These are phyloP conservation scores for Malassezia yamatoensis DNA, from an alignment of 1,284 basidiomycete genomes.

Conservation along the genomic window DNA sequence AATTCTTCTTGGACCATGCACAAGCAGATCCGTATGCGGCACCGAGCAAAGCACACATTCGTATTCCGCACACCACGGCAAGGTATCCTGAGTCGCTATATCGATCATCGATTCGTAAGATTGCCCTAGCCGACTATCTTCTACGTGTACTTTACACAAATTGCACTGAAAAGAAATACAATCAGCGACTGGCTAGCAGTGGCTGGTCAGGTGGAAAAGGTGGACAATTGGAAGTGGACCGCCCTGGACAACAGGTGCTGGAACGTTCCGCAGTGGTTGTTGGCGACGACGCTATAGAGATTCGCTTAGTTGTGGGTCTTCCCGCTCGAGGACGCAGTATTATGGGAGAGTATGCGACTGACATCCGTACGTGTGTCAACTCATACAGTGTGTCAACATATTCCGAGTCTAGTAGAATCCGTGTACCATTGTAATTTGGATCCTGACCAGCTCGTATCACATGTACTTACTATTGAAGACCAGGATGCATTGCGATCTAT, in stretches of 20 bases:
- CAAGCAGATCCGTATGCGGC: constrained; percentile 20
- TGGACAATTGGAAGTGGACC: constrained; percentile 17
- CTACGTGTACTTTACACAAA: background rate
- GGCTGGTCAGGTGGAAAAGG: constrained; percentile 17
- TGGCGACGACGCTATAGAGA: constrained; percentile 11
- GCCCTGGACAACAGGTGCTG: constrained; percentile 15
- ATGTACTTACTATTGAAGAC: constrained; percentile 14
- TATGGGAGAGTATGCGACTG: constrained; percentile 10
- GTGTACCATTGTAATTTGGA: background rate
- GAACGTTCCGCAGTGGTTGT: constrained; percentile 17
- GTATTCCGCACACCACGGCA: constrained; percentile 1
- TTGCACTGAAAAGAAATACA: background rate
- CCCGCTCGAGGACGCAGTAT: constrained; percentile 18
- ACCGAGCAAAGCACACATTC: constrained; percentile 13
- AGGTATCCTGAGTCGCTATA: constrained; percentile 1
- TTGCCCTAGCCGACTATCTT: constrained; percentile 15
- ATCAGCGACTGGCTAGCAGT: background rate
- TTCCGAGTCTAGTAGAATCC: constrained; percentile 8
- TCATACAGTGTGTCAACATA: constrained; percentile 8
- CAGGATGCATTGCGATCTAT: constrained; percentile 7
- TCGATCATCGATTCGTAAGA: background rate
- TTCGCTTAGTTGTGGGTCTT: constrained; percentile 14
- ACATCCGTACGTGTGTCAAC: constrained; percentile 3
- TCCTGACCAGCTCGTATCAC: background rate
- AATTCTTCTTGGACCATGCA: constrained; percentile 11